phyloP scores from a whole-genome alignment of 768 basidiomycete genomes.

The Podaxis sp. region DNA sequence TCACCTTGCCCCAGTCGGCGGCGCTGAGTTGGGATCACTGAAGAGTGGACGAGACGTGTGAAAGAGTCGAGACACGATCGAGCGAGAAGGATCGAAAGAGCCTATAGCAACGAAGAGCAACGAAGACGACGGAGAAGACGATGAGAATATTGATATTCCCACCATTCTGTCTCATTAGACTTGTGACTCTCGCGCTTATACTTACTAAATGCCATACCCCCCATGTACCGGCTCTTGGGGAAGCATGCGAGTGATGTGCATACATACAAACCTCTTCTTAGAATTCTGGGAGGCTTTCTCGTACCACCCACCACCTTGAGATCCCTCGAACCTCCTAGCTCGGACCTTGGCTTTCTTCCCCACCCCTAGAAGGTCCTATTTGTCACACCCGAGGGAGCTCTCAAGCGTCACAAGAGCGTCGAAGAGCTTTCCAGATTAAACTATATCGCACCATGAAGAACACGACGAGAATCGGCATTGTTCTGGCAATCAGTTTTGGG shows the following conservation, averaged over 20 bases:
- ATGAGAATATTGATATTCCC: not conserved
- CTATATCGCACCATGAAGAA: conserved; percentile 33
- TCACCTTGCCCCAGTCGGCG: not conserved
- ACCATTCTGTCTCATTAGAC: not conserved
- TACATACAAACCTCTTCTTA: not conserved
- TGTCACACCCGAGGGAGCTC: not conserved
- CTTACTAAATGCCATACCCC: not conserved
- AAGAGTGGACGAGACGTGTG: not conserved
- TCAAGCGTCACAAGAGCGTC: not conserved
- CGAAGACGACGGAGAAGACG: not conserved
- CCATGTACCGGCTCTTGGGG: not conserved
- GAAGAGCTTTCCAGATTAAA: not conserved
- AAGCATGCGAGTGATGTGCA: not conserved
- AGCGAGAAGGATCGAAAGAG: not conserved
- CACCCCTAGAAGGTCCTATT: not conserved
- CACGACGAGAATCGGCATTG: conserved; percentile 41
- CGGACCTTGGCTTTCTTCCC: not conserved
- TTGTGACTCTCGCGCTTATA: not conserved
- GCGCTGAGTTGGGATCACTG: not conserved
- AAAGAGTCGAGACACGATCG: conserved; percentile 1
- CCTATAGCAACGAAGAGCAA: not conserved
- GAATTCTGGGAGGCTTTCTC: not conserved
- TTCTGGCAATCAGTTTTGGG: conserved; percentile 39
- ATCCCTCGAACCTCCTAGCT: not conserved
- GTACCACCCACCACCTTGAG: not conserved